Evolutionary conservation across 116 monocot species (phyloP), one percentile per base, ranked within the genome.

Genomic region (Dioscorea cayenensis): DNA sequence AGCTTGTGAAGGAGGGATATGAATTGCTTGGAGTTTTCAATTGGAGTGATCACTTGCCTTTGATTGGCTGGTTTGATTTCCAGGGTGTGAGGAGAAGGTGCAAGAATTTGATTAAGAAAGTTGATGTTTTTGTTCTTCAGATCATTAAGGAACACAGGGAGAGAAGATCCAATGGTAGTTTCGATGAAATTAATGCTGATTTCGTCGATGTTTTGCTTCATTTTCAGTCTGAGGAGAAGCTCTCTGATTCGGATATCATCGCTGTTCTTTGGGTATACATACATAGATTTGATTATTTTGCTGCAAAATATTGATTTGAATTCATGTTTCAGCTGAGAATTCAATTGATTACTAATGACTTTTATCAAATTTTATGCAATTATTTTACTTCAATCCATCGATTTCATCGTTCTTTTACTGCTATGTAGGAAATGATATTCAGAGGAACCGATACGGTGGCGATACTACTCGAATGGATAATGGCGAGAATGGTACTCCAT

Each of bases 161-260:
- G 58, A 78, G 63, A 51, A 71, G 25, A 3, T 63, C 35, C 32
- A 32, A 8, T 23, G 32, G 28, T 0, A 28, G 5, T 22, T 51
- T 7, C 14, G 65, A 28, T 4, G 75, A 28, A 7, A 35, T 22
- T 0, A 37, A 25, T 9, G 79, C 72, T 0, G 86, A 83, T 65
- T 86, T 86, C 13, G 86, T 86, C 3, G 77, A 86, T 67, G 80
- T 83, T 0, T 60, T 86, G 67, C 86, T 86, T 65, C 80, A 66
- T 63, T 29, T 83, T 63, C 77, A 86, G 60, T 58, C 64, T 37
- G 83, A 72, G 52, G 86, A 79, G 60, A 77, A 68, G 77, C 73
- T 83, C 51, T 80, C 86, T 62, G 82, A 85, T 71, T 77, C 82
- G 17, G 86, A 86, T 27, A 83, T 86, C 80, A 71, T 86, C n/a